phyloP scores from a whole-genome alignment of 495 filamentous ascomycete genomes.

The Aspergillus nidulans region DNA sequence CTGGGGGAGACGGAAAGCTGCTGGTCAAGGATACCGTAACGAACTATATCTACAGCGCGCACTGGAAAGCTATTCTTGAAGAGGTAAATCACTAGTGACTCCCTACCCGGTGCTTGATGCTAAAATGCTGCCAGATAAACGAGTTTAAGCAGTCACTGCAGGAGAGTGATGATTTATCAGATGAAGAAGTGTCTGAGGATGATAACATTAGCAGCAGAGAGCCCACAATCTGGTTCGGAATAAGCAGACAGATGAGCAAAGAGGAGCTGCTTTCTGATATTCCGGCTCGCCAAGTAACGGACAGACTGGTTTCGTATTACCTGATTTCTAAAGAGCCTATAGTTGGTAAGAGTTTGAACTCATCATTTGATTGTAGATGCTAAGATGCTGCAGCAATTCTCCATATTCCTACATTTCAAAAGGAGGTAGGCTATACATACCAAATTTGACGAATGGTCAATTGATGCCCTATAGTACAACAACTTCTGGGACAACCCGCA shows the following conservation, averaged over 20 bases:
- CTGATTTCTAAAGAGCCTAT: constrained; percentile 41
- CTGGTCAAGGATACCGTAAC: constrained; percentile 53
- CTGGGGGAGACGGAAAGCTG: constrained; percentile 63
- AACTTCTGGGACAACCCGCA: constrained; percentile 33
- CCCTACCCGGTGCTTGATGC: constrained; percentile 3
- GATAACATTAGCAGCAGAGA: constrained; percentile 14
- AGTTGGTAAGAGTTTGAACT: constrained; percentile 25
- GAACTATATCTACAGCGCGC: constrained; percentile 45
- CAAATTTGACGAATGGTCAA: not conserved
- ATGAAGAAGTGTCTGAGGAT: constrained; percentile 22
- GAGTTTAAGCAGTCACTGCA: constrained; percentile 21
- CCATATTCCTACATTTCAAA: constrained; percentile 16
- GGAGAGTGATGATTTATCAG: constrained; percentile 15
- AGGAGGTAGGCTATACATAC: constrained; percentile 6
- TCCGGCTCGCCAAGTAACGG: constrained; percentile 36
- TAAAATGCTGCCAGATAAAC: constrained; percentile 27
- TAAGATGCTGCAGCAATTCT: not conserved
- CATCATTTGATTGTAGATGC: not conserved
- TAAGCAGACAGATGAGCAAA: constrained; percentile 25
- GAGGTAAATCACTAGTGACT: constrained; percentile 33
- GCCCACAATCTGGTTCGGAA: constrained; percentile 40
- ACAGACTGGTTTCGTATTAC: constrained; percentile 43
- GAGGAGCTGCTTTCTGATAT: constrained; percentile 39
- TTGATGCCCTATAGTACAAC: constrained; percentile 24
- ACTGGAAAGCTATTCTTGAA: constrained; percentile 49